Evolutionary conservation across 768 basidiomycete species (phyloP).

Genomic region (Porpolomopsis calyptriformis): DNA sequence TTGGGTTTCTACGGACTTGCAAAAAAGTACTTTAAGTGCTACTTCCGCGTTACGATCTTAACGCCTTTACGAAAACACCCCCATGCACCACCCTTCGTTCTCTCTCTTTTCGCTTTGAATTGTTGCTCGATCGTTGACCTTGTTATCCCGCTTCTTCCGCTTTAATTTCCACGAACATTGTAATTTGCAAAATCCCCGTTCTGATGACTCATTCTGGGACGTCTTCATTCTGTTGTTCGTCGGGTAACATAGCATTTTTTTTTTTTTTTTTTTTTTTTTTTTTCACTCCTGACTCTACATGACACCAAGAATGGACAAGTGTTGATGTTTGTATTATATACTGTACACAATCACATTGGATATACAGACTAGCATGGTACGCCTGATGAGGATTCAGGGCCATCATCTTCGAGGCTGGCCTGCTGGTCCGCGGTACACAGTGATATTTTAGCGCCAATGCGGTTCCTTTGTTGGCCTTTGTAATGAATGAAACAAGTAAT

Average conservation of each 20-base stretch:
- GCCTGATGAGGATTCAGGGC: too few relatives aligned
- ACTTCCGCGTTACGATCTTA: not conserved
- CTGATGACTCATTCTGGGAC: too few relatives aligned
- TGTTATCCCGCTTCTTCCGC: conserved; percentile 1
- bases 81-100: not conserved
- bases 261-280: not conserved
- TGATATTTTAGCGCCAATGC: conserved; percentile 8
- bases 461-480: conserved; percentile 6
- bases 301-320: too few relatives aligned
- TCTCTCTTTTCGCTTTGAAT: not conserved
- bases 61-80: not conserved
- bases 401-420: too few relatives aligned
- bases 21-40: not conserved
- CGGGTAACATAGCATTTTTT: not conserved
- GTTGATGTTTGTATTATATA: too few relatives aligned
- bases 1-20: not conserved
- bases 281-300: too few relatives aligned
- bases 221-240: conserved; percentile 5
- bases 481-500: not conserved
- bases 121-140: not conserved
- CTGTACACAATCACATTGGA: too few relatives aligned
- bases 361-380: too few relatives aligned
- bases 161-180: not conserved
- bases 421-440: conserved; percentile 8
- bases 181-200: too few relatives aligned